Conservation (phyloP, 768 basidiomycete genomes). For the Mycena indigotica region DNA sequence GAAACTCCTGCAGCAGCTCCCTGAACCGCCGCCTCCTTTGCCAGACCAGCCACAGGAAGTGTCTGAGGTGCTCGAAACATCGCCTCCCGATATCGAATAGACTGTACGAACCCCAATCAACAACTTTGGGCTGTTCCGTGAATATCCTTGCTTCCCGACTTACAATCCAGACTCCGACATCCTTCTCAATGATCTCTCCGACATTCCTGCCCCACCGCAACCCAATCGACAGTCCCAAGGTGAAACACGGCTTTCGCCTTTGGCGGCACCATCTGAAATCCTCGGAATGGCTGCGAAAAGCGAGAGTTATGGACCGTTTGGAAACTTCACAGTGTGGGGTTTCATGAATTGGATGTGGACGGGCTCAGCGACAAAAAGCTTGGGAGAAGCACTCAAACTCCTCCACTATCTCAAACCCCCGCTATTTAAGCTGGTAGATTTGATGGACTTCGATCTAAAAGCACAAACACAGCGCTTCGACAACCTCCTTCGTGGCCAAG, state of each 20-base stretch:
- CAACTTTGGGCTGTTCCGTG: constrained; percentile 8
- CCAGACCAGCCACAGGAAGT: neutral
- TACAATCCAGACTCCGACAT: constrained; percentile 8
- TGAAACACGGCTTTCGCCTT: neutral
- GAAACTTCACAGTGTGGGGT: no score
- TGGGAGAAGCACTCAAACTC: neutral
- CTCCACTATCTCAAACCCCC: constrained; percentile 1
- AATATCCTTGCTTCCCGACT: constrained; percentile 6
- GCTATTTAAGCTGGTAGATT: neutral
- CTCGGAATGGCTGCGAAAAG: neutral
- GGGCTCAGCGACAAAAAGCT: constrained; percentile 2
- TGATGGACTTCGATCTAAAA: neutral
- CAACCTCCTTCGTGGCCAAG: neutral
- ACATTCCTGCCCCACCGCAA: constrained; percentile 2
- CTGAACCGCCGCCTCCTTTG: neutral
- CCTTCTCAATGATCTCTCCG: constrained; percentile 6
- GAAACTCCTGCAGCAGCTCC: constrained; percentile 11
- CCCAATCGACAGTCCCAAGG: neutral
- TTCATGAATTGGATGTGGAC: constrained; percentile 16
- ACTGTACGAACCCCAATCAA: constrained; percentile 2
- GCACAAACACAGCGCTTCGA: constrained; percentile 4
- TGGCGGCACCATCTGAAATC: neutral
- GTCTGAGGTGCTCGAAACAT: neutral
- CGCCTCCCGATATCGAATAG: no score
- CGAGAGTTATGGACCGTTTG: neutral